These are phyloP conservation scores for Mortierella antarctica DNA, from an alignment of 192 early-diverging fungal species.

Conservation along the genomic window DNA sequence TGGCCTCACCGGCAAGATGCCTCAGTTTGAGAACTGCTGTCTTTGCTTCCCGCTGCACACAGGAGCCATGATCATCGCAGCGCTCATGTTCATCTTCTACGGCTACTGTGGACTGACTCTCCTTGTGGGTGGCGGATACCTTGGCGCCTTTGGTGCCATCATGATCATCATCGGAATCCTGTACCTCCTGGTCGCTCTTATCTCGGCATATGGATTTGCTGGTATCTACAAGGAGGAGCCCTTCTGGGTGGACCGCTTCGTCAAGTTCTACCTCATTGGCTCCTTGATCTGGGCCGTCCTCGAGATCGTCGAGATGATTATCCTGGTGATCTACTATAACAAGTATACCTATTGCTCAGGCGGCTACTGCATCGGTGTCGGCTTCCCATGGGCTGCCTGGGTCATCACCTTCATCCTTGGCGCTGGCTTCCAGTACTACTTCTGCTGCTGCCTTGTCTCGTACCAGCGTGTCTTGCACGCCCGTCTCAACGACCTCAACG, in stretches of 20 bases:
- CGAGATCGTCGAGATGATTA: conserved; percentile 18
- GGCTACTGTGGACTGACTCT: conserved; percentile 31
- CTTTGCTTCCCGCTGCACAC: conserved; percentile 35
- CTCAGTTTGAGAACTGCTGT: conserved; percentile 33
- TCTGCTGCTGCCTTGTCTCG: conserved; percentile 35
- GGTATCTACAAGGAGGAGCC: conserved; percentile 41
- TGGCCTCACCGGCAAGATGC: conserved; percentile 26
- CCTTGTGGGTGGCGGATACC: not conserved
- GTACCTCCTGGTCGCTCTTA: conserved; percentile 19
- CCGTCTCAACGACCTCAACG: not conserved
- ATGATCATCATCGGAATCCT: conserved; percentile 26
- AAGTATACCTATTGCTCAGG: not conserved
- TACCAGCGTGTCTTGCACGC: conserved; percentile 42
- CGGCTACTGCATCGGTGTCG: not conserved
- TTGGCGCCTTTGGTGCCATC: not conserved
- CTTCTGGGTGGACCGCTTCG: conserved; percentile 14
- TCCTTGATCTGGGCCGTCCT: conserved; percentile 22
- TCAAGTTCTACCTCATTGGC: conserved; percentile 30
- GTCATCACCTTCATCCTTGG: conserved; percentile 19
- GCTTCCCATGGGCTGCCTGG: conserved; percentile 12
- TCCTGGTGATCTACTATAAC: not conserved
- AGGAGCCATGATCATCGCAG: conserved; percentile 36
- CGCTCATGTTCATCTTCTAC: conserved; percentile 35
- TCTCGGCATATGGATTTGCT: conserved; percentile 25
- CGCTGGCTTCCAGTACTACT: conserved; percentile 40